These are phyloP conservation scores for Aegilops umbellulata DNA, from an alignment of 176 grass and related monocot species.

Conservation along the genomic window DNA sequence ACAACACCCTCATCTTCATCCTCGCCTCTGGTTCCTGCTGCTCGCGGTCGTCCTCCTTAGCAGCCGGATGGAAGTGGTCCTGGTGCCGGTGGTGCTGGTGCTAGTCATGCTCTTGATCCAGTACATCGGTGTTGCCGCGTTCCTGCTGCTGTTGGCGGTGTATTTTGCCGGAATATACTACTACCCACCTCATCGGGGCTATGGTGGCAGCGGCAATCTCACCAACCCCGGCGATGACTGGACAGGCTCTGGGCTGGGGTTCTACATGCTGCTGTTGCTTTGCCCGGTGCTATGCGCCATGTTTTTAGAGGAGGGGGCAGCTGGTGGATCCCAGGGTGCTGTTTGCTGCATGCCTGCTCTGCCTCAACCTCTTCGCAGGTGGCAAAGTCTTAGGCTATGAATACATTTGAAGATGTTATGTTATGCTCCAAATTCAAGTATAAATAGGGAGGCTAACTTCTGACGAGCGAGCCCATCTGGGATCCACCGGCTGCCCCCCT, in stretches of 20 bases:
- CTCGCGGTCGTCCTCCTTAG: conserved; percentile 30
- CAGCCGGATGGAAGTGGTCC: conserved; percentile 42
- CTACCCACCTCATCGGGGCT: conserved; percentile 22
- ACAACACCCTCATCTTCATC: conserved; percentile 26
- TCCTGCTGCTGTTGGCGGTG: conserved; percentile 46
- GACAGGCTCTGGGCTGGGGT: conserved; percentile 32
- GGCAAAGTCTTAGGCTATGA: conserved; percentile 41
- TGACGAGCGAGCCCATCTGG: too few relatives aligned
- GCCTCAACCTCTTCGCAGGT: conserved; percentile 55
- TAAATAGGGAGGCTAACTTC: too few relatives aligned
- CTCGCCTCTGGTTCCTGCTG: conserved; percentile 21
- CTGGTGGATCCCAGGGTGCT: conserved; percentile 59
- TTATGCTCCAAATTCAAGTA: too few relatives aligned
- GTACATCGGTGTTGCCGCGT: conserved; percentile 33
- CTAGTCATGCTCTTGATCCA: conserved; percentile 50
- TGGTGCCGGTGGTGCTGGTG: conserved; percentile 50
- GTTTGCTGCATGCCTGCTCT: conserved; percentile 49
- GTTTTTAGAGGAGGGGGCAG: conserved; percentile 43
- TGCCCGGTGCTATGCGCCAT: conserved; percentile 49
- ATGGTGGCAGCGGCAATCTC: not conserved
- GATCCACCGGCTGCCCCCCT: too few relatives aligned
- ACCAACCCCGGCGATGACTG: not conserved
- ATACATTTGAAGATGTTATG: conserved; percentile 4
- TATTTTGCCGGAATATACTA: conserved; percentile 55
- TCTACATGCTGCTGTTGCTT: conserved; percentile 60